Base-by-base conservation (phyloP, 169 alveolate species). In the Perkinsus olseni region DNA sequence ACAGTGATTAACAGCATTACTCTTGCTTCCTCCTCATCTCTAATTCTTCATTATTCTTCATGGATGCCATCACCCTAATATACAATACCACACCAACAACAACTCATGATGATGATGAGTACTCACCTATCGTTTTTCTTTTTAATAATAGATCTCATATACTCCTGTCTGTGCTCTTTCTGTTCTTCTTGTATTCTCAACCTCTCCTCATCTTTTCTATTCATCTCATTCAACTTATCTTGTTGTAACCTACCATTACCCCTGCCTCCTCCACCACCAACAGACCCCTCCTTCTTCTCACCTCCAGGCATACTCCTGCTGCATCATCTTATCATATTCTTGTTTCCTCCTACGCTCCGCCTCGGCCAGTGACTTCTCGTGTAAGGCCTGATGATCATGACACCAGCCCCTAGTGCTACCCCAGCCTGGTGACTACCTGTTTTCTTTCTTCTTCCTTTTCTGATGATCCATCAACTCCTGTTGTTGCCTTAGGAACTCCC, bases 241-340 rank as follows among this genome's bases (percentile, higher is more conserved):
- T 62, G 36, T 62, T 62, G 82, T 62, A 62, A 62, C 82, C 82
- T 62, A 24, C 13, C 1, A 62, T 28, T 13, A 8, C 82, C 82
- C 82, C 82, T 62, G 34, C 13, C 17, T 21, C 82, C 82, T 40
- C 3, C 82, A 62, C 28, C 82, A 13, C 1, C 82, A 62, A 13
- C 82, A 62, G 10, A 13, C 31, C 82, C 36, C 17, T 6, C 31
- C 13, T 62, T 24, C 1, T 28, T 24, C 82, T 62, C 34, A 62
- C 82, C 48, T 39, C 93, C 93, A 91, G 3, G 93, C 93, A 48
- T 39, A 62, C 74, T 51, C 38, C 74, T 51, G 74, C 39, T 51
- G 74, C 38, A 24, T 51, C 39, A 31, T 37, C 39, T 91, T 91
- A 20, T 91, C 93, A 31, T 91, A 36, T 39, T 91, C 93, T 20